These are phyloP conservation scores for Elongisporangium prolatum DNA, from an alignment of 352 stramenopile genomes.

Conservation along the genomic window DNA sequence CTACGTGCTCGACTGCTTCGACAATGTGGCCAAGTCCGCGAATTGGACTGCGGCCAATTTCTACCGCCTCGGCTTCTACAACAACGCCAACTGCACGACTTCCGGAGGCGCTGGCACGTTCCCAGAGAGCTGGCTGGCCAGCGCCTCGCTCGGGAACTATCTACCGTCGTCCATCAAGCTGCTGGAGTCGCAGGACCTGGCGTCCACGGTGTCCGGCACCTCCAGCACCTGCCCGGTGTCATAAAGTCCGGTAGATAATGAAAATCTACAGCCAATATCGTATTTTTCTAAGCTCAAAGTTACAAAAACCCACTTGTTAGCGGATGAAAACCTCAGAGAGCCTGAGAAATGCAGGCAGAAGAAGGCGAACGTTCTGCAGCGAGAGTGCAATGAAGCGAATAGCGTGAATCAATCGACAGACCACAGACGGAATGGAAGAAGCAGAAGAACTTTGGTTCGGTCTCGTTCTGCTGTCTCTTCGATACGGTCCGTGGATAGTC, in stretches of 20 bases:
- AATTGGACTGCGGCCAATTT: background rate
- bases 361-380: background rate
- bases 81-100: background rate
- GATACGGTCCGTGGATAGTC: background rate
- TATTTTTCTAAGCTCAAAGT: background rate
- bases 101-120: background rate
- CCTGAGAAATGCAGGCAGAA: background rate
- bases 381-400: background rate
- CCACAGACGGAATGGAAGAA: background rate
- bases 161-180: background rate
- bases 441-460: background rate
- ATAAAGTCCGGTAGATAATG: too few relatives aligned
- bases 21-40: background rate
- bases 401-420: background rate
- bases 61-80: background rate
- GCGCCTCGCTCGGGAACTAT: background rate
- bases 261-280: background rate
- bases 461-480: background rate
- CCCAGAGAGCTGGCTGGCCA: background rate
- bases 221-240: background rate
- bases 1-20: background rate
- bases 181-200: background rate
- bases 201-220: background rate
- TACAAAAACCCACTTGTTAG: background rate
- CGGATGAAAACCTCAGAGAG: background rate